These are phyloP conservation scores for Papiliotrema flavescens DNA, from an alignment of 1,284 basidiomycete species.

Conservation along the genomic window DNA sequence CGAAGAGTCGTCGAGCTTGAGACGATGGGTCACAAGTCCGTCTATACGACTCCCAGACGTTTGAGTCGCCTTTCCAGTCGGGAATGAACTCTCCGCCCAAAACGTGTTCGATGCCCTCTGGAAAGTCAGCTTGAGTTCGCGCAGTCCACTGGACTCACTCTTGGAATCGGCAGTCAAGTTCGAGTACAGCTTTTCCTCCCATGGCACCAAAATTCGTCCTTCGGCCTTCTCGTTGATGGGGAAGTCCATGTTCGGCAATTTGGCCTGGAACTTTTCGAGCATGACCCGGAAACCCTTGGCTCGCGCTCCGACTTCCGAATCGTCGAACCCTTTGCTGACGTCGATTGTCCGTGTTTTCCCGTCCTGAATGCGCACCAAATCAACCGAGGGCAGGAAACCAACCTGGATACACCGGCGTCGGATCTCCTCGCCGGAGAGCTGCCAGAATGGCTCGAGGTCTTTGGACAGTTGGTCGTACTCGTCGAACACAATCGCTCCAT, in stretches of 20 bases:
- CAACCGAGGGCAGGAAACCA: conserved; percentile 73
- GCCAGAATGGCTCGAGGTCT: conserved; percentile 79
- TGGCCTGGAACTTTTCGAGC: conserved; percentile 63
- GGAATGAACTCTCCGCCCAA: conserved; percentile 67
- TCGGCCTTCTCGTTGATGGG: conserved; percentile 88
- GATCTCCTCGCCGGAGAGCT: conserved; percentile 67
- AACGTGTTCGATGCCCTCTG: conserved; percentile 61
- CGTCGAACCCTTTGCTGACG: conserved; percentile 59
- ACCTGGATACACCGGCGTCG: conserved; percentile 68
- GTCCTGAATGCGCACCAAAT: conserved; percentile 68
- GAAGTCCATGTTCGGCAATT: conserved; percentile 87
- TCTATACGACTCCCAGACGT: conserved; percentile 86
- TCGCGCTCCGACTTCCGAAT: conserved; percentile 68
- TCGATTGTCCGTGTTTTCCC: conserved; percentile 64
- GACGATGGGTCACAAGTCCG: conserved; percentile 79
- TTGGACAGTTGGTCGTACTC: conserved; percentile 80
- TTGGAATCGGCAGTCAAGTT: conserved; percentile 60
- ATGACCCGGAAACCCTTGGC: conserved; percentile 71
- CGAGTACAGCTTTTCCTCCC: conserved; percentile 68
- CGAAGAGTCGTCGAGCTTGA: conserved; percentile 74
- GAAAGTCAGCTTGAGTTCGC: neutral
- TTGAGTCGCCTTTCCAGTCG: conserved; percentile 78
- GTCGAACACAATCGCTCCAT: conserved; percentile 76
- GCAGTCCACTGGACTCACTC: conserved; percentile 25
- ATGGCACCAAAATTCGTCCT: conserved; percentile 82